These are phyloP conservation scores for Umbelopsis sp. DNA, from an alignment of 192 early-diverging fungal species.

Conservation along the genomic window DNA sequence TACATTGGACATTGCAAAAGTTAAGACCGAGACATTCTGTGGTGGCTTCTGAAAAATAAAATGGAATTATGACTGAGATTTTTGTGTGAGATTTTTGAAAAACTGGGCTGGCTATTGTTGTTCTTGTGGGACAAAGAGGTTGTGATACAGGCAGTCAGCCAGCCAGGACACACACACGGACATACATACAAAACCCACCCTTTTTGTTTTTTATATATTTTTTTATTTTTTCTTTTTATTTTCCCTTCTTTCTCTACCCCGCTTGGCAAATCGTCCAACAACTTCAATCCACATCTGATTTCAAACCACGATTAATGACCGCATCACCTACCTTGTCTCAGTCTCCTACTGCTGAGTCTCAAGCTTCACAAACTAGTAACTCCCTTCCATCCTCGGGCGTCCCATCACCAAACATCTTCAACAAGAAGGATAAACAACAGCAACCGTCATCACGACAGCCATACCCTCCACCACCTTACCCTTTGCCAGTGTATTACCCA, in stretches of 20 bases:
- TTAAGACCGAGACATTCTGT: constrained; percentile 8
- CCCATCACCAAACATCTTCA: constrained; percentile 7
- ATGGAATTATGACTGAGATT: not conserved
- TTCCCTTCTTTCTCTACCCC: constrained; percentile 12
- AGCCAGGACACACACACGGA: not conserved
- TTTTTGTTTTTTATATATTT: not conserved
- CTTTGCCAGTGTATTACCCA: constrained; percentile 6
- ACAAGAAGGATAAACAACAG: not conserved
- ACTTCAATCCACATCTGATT: not conserved
- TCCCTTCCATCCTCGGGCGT: not conserved
- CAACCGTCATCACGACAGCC: constrained; percentile 3
- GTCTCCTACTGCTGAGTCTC: not conserved
- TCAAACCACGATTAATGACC: not conserved
- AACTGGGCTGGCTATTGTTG: not conserved
- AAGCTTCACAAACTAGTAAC: not conserved
- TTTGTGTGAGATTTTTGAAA: not conserved
- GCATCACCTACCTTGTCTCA: constrained; percentile 13
- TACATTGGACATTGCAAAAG: not conserved
- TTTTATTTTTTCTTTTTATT: not conserved
- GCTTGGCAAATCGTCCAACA: not conserved
- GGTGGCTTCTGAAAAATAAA: not conserved
- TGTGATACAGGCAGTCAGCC: not conserved
- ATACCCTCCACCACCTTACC: not conserved
- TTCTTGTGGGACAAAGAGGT: constrained; percentile 13
- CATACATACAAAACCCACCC: not conserved